These are phyloP conservation scores for Lupinus albus DNA, from an alignment of 306 rosid species.

Conservation along the genomic window DNA sequence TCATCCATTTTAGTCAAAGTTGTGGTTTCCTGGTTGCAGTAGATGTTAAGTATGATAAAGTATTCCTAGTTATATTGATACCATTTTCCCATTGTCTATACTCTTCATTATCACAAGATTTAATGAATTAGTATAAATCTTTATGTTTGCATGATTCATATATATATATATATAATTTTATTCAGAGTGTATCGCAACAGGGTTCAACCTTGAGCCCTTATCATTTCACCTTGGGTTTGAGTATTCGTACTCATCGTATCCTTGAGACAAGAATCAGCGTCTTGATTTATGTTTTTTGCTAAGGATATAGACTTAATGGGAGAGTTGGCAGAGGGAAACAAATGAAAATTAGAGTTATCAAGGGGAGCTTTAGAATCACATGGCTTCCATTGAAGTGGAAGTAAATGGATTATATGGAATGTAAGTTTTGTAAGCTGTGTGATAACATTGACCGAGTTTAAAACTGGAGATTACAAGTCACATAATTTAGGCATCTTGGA, in stretches of 20 bases:
- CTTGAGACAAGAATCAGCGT: not conserved
- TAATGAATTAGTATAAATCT: constrained; percentile 10
- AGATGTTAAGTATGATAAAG: constrained; percentile 7
- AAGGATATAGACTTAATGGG: not conserved
- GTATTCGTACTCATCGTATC: not conserved
- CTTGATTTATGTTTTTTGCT: not conserved
- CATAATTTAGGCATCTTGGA: not conserved
- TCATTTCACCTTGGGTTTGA: not conserved
- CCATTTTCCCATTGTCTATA: not conserved
- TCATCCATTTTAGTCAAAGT: constrained; percentile 18
- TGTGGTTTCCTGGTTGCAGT: not conserved
- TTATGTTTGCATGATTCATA: too few species aligned
- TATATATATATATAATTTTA: not conserved
- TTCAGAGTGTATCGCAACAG: not conserved
- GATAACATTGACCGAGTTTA: too few species aligned
- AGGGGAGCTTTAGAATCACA: too few species aligned
- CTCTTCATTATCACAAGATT: not conserved
- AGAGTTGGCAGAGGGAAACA: not conserved
- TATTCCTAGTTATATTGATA: constrained; percentile 16
- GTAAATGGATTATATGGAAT: too few species aligned
- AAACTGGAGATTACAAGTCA: not conserved
- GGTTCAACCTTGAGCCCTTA: not conserved
- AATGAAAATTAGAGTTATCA: not conserved
- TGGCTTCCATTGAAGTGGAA: too few species aligned
- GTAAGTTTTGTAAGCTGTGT: too few species aligned